Evolutionary conservation across 768 basidiomycete genomes (phyloP), one percentile per base, ranked within the genome.

Genomic region (Tylopilus sp.): DNA sequence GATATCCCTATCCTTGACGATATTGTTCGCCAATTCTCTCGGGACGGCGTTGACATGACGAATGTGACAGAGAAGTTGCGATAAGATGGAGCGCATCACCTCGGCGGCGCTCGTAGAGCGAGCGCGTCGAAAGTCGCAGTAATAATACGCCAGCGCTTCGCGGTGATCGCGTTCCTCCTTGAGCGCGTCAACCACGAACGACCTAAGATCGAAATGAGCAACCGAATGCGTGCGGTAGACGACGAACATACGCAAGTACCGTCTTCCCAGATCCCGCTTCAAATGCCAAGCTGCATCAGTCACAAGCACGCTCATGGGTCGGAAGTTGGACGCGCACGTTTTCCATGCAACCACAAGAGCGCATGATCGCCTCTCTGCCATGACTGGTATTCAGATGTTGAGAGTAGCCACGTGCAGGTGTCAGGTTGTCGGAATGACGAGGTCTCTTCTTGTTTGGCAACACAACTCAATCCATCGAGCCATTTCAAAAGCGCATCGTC

Each of bases 261-360:
- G 60, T 53, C 38, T 63, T 63, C 12, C 60, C 60, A 20, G 51
- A 44, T 20, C 60, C 60, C 6, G 58, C 58, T 62, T 25, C 12
- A 12, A 21, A n/a, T n/a, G n/a, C 15, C 26, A 36, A 21, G 15
- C 2, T 10, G 31, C 4, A 22, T 46, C 12, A 55, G 40, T 31
- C 26, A 21, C 7, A 15, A n/a, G 17, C 33, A 4, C 15, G 5
- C 11, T 35, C 7, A 35, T 17, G 15, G 5, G 15, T 15, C n/a
- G n/a, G n/a, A n/a, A 35, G 33, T 17, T 35, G 12, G 15, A 35
- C 17, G 4, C 33, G 13, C 33, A 35, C 33, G 33, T 35, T 35
- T 35, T 5, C 31, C 31, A 13, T 31, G 9, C 31, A 31, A 31
- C 33, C 33, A 35, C 33, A 35, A 35, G 33, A 35, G 15, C 7